Evolutionary conservation across 106 monocot genomes (phyloP).

Genomic region (Dactylorhiza incarnata): DNA sequence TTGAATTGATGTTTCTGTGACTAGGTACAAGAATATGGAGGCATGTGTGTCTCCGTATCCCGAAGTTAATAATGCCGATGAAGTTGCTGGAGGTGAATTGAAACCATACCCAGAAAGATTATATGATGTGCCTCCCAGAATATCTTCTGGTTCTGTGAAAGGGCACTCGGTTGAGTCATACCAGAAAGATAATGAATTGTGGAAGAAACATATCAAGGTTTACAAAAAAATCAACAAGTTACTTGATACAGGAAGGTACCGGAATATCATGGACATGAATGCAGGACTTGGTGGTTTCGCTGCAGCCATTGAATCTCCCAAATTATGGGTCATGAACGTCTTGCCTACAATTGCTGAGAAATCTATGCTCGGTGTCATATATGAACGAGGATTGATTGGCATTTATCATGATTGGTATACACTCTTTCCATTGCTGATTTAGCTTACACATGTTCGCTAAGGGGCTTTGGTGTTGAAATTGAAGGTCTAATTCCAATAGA

Average conservation of each 20-base stretch:
- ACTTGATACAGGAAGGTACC: constrained; percentile 23
- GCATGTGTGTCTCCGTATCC: constrained; percentile 29
- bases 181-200: constrained; percentile 12
- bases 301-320: constrained; percentile 20
- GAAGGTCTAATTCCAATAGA: no score
- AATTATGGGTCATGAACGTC: constrained; percentile 27
- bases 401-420: constrained; percentile 33
- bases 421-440: not conserved
- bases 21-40: constrained; percentile 26
- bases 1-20: not conserved
- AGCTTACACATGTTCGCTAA: no score
- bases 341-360: constrained; percentile 19
- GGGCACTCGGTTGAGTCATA: constrained; percentile 18
- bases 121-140: constrained; percentile 21
- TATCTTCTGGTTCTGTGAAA: constrained; percentile 18
- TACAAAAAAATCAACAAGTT: constrained; percentile 26
- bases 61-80: constrained; percentile 19
- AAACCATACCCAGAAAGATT: constrained; percentile 25
- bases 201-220: constrained; percentile 20
- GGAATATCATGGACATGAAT: constrained; percentile 35
- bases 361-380: constrained; percentile 22
- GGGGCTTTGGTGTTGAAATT: no score
- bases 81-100: constrained; percentile 20
- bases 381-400: constrained; percentile 25
- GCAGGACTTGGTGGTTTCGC: constrained; percentile 24